These are phyloP conservation scores for Penicillium carneum DNA, from an alignment of 2,329 filamentous ascomycete genomes.

Conservation along the genomic window DNA sequence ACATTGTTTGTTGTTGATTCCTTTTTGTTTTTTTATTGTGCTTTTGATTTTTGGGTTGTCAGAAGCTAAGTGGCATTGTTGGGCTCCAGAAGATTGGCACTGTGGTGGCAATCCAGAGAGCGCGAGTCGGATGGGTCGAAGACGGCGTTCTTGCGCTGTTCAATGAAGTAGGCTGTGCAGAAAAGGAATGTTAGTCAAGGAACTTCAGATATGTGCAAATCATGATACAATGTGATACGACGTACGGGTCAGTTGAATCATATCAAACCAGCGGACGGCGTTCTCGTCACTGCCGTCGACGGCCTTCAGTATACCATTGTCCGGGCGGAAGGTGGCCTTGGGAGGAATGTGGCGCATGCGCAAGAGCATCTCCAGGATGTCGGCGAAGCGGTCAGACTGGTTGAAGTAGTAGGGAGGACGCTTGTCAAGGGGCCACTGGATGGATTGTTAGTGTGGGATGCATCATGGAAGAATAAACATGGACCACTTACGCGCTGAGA, in stretches of 20 bases:
- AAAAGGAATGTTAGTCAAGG: conserved; percentile 13
- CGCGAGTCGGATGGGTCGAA: conserved; percentile 52
- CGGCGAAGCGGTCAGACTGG: conserved; percentile 65
- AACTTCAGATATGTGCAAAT: background rate
- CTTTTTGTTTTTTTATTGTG: background rate
- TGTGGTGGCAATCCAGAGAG: conserved; percentile 52
- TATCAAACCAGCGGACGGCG: conserved; percentile 52
- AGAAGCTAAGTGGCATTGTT: conserved; percentile 15
- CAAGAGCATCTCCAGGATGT: conserved; percentile 64
- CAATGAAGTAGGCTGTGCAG: conserved; percentile 46
- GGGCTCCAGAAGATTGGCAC: conserved; percentile 46
- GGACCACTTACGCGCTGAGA: conserved; percentile 42
- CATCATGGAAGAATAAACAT: background rate
- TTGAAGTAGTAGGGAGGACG: conserved; percentile 60
- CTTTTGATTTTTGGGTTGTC: background rate
- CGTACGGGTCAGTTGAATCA: conserved; percentile 52
- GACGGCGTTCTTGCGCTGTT: conserved; percentile 47
- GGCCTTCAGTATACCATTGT: conserved; percentile 50
- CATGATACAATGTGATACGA: conserved; percentile 9
- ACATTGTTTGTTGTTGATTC: conserved; percentile 4
- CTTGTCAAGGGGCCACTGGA: conserved; percentile 63
- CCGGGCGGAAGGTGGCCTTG: conserved; percentile 48
- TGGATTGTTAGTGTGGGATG: conserved; percentile 12
- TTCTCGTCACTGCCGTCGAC: conserved; percentile 50
- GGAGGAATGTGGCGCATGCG: conserved; percentile 62